Conservation (phyloP, 306 rosid genomes). For the Prunus salicina region DNA sequence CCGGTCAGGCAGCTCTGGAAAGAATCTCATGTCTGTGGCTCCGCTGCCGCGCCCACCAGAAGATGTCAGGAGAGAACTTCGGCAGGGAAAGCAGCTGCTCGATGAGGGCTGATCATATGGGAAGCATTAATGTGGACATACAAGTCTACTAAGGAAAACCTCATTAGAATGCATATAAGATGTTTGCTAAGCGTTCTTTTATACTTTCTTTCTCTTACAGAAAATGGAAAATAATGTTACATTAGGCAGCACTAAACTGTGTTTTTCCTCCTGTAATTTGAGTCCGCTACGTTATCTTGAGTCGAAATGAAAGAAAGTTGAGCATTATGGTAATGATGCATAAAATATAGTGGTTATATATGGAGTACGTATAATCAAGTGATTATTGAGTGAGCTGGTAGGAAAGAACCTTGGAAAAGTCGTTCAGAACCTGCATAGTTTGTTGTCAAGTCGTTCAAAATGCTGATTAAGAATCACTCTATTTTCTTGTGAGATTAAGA, state of each 20-base stretch:
- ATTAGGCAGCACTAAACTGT: slow-evolving; percentile 29
- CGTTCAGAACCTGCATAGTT: too few relatives aligned
- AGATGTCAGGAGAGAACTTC: slow-evolving; percentile 46
- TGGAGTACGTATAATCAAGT: too few relatives aligned
- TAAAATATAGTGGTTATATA: not conserved
- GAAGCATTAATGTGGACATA: slow-evolving; percentile 75
- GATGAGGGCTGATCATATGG: slow-evolving; percentile 51
- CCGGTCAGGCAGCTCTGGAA: slow-evolving; percentile 78
- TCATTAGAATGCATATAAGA: slow-evolving; percentile 1
- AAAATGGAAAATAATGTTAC: slow-evolving; percentile 31
- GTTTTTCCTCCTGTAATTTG: slow-evolving; percentile 35
- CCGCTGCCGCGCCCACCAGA: slow-evolving; percentile 47
- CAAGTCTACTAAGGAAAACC: slow-evolving; percentile 58
- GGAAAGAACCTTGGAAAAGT: too few relatives aligned
- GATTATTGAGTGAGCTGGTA: too few relatives aligned
- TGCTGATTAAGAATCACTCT: too few relatives aligned
- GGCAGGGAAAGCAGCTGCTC: slow-evolving; percentile 58
- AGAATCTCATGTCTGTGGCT: slow-evolving; percentile 93
- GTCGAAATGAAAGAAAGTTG: slow-evolving; percentile 19
- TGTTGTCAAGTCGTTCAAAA: too few relatives aligned
- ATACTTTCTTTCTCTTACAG: slow-evolving; percentile 14
- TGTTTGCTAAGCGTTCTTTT: slow-evolving; percentile 26
- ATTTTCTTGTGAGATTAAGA: too few relatives aligned
- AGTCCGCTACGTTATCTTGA: slow-evolving; percentile 17
- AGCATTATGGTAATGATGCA: not conserved